phyloP scores from a whole-genome alignment of 1,139 yeast species.

The Meyerozyma smithsonii region DNA sequence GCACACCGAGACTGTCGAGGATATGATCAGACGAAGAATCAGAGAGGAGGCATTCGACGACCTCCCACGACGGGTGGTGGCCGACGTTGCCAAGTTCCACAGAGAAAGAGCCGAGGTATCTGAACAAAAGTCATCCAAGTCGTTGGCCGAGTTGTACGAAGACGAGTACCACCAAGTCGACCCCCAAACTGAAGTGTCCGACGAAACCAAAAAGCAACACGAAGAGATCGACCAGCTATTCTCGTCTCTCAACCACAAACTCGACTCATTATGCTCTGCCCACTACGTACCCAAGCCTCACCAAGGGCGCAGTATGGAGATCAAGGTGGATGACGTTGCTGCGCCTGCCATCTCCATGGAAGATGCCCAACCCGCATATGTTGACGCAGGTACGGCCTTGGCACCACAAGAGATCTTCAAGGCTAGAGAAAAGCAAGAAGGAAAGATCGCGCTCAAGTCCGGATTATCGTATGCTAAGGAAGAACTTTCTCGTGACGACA shows the following conservation, averaged over 20 bases:
- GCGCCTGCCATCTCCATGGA: slow-evolving; percentile 81
- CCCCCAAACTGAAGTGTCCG: slow-evolving; percentile 42
- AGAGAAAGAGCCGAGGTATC: slow-evolving; percentile 59
- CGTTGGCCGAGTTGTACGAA: slow-evolving; percentile 89
- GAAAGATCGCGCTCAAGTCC: slow-evolving; percentile 69
- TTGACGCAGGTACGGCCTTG: slow-evolving; percentile 67
- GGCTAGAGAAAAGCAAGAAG: slow-evolving; percentile 39
- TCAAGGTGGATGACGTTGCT: slow-evolving; percentile 57
- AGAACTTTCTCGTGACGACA: slow-evolving; percentile 82
- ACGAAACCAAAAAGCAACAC: slow-evolving; percentile 67
- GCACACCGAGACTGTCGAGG: slow-evolving; percentile 81
- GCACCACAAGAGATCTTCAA: slow-evolving; percentile 96
- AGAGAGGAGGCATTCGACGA: slow-evolving; percentile 77
- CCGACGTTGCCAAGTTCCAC: slow-evolving; percentile 58
- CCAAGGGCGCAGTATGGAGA: slow-evolving; percentile 64
- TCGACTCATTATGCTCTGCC: slow-evolving; percentile 88
- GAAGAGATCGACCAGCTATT: slow-evolving; percentile 71
- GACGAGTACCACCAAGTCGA: slow-evolving; percentile 61
- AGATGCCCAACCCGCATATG: slow-evolving; percentile 90
- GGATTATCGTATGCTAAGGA: slow-evolving; percentile 81
- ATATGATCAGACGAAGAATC: slow-evolving; percentile 78
- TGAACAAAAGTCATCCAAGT: slow-evolving; percentile 79
- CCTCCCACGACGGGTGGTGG: slow-evolving; percentile 64
- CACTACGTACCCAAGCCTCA: slow-evolving; percentile 92
- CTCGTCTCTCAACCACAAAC: slow-evolving; percentile 57